A percentile compares a stretch with the other conserved stretches of the same genome.
Evolutionary conservation across 805 yeast genomes (phyloP).

Genomic region (Phaffomyces opuntiae): DNA sequence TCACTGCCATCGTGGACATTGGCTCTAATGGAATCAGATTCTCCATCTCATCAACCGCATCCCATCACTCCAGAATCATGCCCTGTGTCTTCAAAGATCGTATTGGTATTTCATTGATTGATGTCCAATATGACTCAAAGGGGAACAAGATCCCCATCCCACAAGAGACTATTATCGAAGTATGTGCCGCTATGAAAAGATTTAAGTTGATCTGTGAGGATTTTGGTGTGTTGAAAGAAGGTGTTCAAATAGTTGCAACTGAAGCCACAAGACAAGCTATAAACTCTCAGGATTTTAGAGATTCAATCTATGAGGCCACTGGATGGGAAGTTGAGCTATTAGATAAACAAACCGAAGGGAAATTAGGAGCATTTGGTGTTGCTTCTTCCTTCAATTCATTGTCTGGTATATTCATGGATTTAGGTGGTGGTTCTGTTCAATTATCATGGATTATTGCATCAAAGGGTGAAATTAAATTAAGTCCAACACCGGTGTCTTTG

Average conservation of each 20-base stretch:
- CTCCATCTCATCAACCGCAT: constrained; percentile 61
- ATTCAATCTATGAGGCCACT: constrained; percentile 47
- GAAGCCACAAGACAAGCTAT: constrained; percentile 69
- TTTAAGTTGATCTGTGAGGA: constrained; percentile 66
- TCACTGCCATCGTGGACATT: constrained; percentile 65
- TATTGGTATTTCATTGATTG: constrained; percentile 62
- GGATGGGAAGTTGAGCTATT: constrained; percentile 61
- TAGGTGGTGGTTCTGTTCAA: constrained; percentile 68
- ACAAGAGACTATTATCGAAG: constrained; percentile 48
- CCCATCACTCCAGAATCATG: constrained; percentile 66
- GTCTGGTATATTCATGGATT: constrained; percentile 63
- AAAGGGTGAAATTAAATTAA: constrained; percentile 47
- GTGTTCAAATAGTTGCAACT: constrained; percentile 65
- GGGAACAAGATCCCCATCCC: constrained; percentile 47
- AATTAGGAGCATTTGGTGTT: constrained; percentile 65
- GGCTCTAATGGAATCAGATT: constrained; percentile 74
- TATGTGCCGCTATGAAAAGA: constrained; percentile 56
- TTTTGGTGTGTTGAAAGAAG: constrained; percentile 57
- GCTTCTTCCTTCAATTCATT: constrained; percentile 64
- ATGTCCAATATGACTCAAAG: constrained; percentile 42
- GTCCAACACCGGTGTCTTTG: constrained; percentile 51
- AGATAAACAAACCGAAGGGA: constrained; percentile 58
- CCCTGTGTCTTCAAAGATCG: constrained; percentile 75
- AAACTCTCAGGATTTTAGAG: constrained; percentile 52
- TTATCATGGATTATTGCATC: constrained; percentile 60